Conservation (phyloP, 2,329 filamentous ascomycete species). For the Trichoderma simmonsii region DNA sequence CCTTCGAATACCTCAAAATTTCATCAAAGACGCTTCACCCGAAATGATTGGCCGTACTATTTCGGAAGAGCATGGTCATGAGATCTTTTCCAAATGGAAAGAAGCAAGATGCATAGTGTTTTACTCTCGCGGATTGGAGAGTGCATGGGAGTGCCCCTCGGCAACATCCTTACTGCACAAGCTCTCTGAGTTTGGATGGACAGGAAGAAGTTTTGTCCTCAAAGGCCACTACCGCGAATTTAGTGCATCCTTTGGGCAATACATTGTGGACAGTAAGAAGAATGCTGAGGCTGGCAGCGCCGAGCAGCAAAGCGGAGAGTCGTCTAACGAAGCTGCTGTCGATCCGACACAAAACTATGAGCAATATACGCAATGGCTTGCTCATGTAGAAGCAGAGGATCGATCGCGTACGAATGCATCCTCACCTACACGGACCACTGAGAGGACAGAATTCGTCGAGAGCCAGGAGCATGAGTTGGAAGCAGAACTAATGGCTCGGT, state of each 20-base stretch:
- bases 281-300: slow-evolving; percentile 38
- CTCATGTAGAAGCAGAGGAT: slow-evolving; percentile 43
- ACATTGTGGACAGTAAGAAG: slow-evolving; percentile 45
- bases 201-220: slow-evolving; percentile 50
- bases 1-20: slow-evolving; percentile 47
- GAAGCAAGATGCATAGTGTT: slow-evolving; percentile 50
- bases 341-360: slow-evolving; percentile 31
- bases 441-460: slow-evolving; percentile 41
- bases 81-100: slow-evolving; percentile 46
- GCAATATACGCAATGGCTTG: slow-evolving; percentile 46
- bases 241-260: slow-evolving; percentile 49
- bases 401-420: slow-evolving; percentile 37
- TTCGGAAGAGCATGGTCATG: slow-evolving; percentile 46
- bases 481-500: slow-evolving; percentile 44
- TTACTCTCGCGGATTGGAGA: slow-evolving; percentile 50
- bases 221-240: slow-evolving; percentile 57
- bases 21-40: slow-evolving; percentile 46
- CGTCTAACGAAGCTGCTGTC: not conserved
- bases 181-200: slow-evolving; percentile 47
- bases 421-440: slow-evolving; percentile 37
- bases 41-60: slow-evolving; percentile 52
- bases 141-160: slow-evolving; percentile 49
- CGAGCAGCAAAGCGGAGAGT: slow-evolving; percentile 24
- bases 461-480: slow-evolving; percentile 49
- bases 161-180: slow-evolving; percentile 45